Percentiles rank a stretch among this genome's conserved stretches.
These are phyloP conservation scores for Lomentospora prolificans DNA, from an alignment of 2,329 filamentous ascomycete species.

Conservation along the genomic window DNA sequence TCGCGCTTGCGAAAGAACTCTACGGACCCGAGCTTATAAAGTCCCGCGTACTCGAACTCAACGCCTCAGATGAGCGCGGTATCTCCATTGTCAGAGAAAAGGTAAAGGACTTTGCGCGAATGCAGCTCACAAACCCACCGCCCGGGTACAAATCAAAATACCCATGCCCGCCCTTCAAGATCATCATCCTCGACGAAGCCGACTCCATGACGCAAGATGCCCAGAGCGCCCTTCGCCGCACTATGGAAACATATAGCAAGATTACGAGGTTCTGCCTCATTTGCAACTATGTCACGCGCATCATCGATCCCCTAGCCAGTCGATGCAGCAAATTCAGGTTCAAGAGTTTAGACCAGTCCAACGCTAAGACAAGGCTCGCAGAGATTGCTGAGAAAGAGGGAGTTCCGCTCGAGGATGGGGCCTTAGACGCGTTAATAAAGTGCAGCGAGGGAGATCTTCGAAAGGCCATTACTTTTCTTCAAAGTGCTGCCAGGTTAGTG, in stretches of 20 bases:
- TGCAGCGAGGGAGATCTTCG: constrained; percentile 90
- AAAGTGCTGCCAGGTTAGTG: constrained; percentile 84
- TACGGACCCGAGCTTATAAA: constrained; percentile 93
- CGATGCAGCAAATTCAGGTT: constrained; percentile 96
- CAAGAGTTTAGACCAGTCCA: constrained; percentile 84
- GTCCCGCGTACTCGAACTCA: constrained; percentile 92
- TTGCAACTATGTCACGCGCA: constrained; percentile 97
- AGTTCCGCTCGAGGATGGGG: constrained; percentile 66
- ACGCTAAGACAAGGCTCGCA: constrained; percentile 67
- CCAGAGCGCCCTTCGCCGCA: constrained; percentile 81
- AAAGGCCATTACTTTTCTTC: constrained; percentile 92
- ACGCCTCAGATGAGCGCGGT: constrained; percentile 96
- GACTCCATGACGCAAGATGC: constrained; percentile 99
- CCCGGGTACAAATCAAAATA: constrained; percentile 60
- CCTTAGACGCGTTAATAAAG: constrained; percentile 71
- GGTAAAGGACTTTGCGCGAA: constrained; percentile 95
- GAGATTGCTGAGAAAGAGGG: constrained; percentile 75
- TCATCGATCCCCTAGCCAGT: constrained; percentile 90
- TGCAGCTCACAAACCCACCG: constrained; percentile 80
- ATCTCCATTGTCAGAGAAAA: constrained; percentile 96
- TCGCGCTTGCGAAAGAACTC: constrained; percentile 93
- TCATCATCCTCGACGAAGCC: constrained; percentile 95
- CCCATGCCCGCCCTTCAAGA: constrained; percentile 96
- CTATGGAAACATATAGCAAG: constrained; percentile 96
- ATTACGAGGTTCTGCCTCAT: constrained; percentile 97